Evolutionary conservation across 768 basidiomycete genomes (phyloP).

Genomic region (Lyophyllum decastes): DNA sequence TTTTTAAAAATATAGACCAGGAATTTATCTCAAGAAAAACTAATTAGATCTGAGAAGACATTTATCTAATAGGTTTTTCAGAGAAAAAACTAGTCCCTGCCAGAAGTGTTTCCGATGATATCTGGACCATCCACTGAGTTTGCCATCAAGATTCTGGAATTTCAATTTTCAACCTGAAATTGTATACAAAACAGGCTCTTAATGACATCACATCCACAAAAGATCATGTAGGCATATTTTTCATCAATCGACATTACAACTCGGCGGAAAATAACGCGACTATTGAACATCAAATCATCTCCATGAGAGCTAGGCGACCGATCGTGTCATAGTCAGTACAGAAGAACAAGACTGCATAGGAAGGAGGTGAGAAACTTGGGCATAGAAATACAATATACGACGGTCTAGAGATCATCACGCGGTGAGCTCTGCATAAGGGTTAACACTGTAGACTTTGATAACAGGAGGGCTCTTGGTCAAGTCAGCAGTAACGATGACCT

Average conservation of each 20-base stretch:
- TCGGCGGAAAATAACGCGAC: constrained; percentile 11
- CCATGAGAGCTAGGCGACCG: constrained; percentile 8
- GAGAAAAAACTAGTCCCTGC: too few relatives aligned
- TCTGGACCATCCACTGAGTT: too few relatives aligned
- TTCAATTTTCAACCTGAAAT: too few relatives aligned
- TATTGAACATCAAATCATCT: constrained; percentile 15
- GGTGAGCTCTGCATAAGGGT: constrained; percentile 72
- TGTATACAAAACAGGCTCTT: neutral
- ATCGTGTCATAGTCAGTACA: constrained; percentile 18
- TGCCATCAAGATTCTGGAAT: too few relatives aligned
- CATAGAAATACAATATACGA: constrained; percentile 33
- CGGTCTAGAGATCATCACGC: constrained; percentile 37
- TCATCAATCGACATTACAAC: constrained; percentile 12
- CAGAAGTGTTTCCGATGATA: too few relatives aligned
- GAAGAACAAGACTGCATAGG: constrained; percentile 23
- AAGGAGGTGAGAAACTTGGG: constrained; percentile 10
- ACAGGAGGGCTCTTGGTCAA: constrained; percentile 95
- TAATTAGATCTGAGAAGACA: too few relatives aligned
- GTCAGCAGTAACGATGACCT: constrained; percentile 96
- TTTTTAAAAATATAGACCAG: too few relatives aligned
- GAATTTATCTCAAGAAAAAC: too few relatives aligned
- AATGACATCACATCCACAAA: neutral
- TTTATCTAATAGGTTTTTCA: too few relatives aligned
- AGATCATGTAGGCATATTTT: constrained; percentile 3
- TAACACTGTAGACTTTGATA: constrained; percentile 96